A percentile compares a stretch with the other conserved stretches of the same genome.
Conservation (phyloP, 2,329 filamentous ascomycete genomes). For the Mycosphaerella sp. region DNA sequence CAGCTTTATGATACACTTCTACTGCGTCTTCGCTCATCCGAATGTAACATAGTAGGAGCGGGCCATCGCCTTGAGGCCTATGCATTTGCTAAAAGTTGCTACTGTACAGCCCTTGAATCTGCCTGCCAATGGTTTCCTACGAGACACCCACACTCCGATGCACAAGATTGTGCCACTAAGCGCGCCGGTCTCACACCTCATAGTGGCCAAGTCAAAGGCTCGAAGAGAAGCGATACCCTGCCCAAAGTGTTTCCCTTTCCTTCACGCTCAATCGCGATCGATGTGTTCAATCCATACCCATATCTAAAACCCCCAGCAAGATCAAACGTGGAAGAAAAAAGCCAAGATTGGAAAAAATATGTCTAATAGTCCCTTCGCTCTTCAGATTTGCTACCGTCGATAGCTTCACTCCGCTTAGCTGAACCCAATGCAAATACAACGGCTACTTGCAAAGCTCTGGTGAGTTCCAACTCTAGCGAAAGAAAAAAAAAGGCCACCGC, state of each 20-base stretch:
- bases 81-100: too few species aligned
- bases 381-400: slow-evolving; percentile 1
- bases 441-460: slow-evolving; percentile 10
- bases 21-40: too few species aligned
- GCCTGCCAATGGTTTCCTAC: too few species aligned
- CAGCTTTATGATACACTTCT: too few species aligned
- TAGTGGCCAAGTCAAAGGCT: background rate
- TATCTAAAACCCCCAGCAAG: background rate
- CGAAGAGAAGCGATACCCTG: background rate
- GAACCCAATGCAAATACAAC: slow-evolving; percentile 11
- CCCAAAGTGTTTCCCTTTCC: background rate
- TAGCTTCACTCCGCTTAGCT: slow-evolving; percentile 2
- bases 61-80: too few species aligned
- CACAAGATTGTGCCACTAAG: background rate
- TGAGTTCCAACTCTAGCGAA: background rate
- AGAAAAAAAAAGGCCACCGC: too few species aligned
- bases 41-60: too few species aligned
- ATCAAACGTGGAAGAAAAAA: background rate
- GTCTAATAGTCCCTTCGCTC: background rate
- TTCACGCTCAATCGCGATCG: background rate
- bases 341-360: background rate
- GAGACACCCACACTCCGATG: too few species aligned
- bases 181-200: background rate
- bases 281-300: background rate
- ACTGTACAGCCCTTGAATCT: too few species aligned